Evolutionary conservation across 306 rosid species (phyloP), one percentile per base, ranked within the genome.

Genomic region (Vicia faba): DNA sequence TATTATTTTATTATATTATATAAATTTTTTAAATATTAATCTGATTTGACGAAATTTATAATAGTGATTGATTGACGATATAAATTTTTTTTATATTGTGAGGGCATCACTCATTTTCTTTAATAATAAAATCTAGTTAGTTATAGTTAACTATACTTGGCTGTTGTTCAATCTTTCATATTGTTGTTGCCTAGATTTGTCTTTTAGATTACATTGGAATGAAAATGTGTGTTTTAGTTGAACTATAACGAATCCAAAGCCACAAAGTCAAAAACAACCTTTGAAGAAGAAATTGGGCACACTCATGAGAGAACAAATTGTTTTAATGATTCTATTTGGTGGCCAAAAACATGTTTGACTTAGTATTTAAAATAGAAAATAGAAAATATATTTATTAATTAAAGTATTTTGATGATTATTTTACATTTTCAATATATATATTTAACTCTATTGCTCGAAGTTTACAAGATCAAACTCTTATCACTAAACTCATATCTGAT

Each of bases 191-290:
- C 72, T 33, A 61, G 72, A 16, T 71, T 61, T 44, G 57, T 31
- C 13, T 36, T 57, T 36, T 61, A 28, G 14, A 67, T 60, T 44
- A 59, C 39, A 61, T 56, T 65, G 26, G 36, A 53, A 65, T 11
- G 31, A 46, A 54, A 69, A n/a, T 5, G 43, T 58, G 28, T 70
- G 65, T 58, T 48, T 6, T 36, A 33, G 26, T 41, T 45, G 65
- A 69, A 51, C 70, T 36, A 61, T 25, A 72, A 79, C 18, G 77
- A 58, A 73, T 66, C 78, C 77, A 58, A 69, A 46, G 78, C 68
- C 68, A 75, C 44, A 46, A 73, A 70, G 91, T 89, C 96, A 82
- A 89, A 84, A 86, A 81, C 50, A 43, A 65, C 66, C 68, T 81
- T 74, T 71, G 81, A 77, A 83, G 73, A 64, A 69, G 68, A 80